A percentile compares a stretch with the other conserved stretches of the same genome.
phyloP scores from a whole-genome alignment of 2,329 filamentous ascomycete species.

The Fusarium floridanum region DNA sequence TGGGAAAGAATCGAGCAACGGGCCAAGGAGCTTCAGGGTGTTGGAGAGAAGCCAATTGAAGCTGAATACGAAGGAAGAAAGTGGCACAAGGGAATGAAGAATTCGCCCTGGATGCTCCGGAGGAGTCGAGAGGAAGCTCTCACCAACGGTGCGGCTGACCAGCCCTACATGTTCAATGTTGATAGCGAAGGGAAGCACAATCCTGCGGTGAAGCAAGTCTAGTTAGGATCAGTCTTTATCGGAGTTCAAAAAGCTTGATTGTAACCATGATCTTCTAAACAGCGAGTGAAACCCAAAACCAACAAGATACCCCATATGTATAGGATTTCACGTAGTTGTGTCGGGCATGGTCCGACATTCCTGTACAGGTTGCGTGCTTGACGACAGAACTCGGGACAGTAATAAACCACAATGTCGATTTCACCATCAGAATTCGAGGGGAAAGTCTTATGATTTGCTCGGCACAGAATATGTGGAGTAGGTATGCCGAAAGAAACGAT shows the following conservation, averaged over 20 bases:
- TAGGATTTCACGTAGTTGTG: not conserved
- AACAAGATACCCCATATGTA: not conserved
- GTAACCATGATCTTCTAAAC: not conserved
- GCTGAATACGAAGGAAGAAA: constrained; percentile 46
- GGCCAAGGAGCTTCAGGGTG: constrained; percentile 37
- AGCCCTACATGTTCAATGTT: constrained; percentile 24
- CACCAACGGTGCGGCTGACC: constrained; percentile 8
- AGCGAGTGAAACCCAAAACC: not conserved
- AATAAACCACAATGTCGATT: not conserved
- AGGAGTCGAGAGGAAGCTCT: constrained; percentile 31
- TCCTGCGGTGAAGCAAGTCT: constrained; percentile 14
- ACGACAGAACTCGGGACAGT: not conserved
- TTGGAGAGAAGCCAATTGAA: constrained; percentile 44
- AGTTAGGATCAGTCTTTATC: not conserved
- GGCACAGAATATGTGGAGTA: not conserved
- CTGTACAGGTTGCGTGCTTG: not conserved
- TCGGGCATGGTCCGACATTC: not conserved
- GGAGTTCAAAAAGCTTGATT: not conserved
- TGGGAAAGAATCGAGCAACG: constrained; percentile 46
- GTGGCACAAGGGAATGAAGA: constrained; percentile 45
- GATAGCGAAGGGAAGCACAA: constrained; percentile 21
- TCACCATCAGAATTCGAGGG: not conserved
- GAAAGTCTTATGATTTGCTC: not conserved
- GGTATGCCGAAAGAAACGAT: not conserved
- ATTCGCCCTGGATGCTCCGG: constrained; percentile 41